Percentiles rank a stretch among this genome's conserved stretches.
Evolutionary conservation across 2,329 filamentous ascomycete genomes (phyloP).

Genomic region (Talaromyces amestolkiae): DNA sequence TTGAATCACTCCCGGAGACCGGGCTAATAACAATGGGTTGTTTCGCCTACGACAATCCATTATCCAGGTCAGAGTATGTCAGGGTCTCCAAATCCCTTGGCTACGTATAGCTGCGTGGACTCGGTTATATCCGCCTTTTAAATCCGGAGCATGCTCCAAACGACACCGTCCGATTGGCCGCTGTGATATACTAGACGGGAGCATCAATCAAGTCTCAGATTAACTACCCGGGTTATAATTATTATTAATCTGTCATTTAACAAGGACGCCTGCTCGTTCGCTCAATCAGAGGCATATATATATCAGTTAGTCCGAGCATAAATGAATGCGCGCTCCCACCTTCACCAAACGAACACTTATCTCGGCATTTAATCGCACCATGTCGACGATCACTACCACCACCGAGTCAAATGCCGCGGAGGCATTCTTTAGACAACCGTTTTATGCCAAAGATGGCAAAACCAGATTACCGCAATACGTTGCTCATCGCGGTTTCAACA

Average conservation of each 20-base stretch:
- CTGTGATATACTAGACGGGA: background rate
- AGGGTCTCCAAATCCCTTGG: background rate
- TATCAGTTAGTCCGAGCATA: background rate
- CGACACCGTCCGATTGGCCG: slow-evolving; percentile 3
- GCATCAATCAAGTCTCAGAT: no score
- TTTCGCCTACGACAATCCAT: background rate
- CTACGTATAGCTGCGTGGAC: background rate
- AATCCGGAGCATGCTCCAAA: background rate
- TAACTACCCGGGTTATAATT: background rate
- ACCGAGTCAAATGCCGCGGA: background rate
- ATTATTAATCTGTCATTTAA: background rate
- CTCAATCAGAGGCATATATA: background rate
- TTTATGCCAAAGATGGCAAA: slow-evolving; percentile 15
- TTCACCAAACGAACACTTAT: background rate
- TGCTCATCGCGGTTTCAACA: slow-evolving; percentile 57
- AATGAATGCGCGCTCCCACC: background rate
- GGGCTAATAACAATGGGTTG: background rate
- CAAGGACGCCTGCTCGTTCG: background rate
- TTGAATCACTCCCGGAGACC: background rate
- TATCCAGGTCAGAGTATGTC: no score
- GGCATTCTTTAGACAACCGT: slow-evolving; percentile 11
- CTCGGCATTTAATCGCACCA: background rate
- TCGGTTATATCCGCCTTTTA: background rate
- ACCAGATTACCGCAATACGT: slow-evolving; percentile 37
- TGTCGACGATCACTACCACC: background rate